These are phyloP conservation scores for Pseudogymnoascus sp. DNA, from an alignment of 2,329 filamentous ascomycete genomes.

Conservation along the genomic window DNA sequence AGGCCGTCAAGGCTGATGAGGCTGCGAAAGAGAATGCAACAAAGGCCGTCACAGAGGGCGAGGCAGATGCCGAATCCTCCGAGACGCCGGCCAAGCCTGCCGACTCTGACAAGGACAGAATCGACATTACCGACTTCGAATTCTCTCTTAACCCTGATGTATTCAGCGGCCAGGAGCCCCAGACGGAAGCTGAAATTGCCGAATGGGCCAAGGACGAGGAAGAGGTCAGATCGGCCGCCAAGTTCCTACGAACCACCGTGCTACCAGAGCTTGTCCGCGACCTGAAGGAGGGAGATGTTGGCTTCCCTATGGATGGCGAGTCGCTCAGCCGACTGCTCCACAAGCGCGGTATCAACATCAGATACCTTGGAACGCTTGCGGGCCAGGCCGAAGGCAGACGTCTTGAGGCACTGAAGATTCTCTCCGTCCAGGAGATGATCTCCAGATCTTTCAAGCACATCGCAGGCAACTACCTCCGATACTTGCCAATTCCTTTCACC, in stretches of 20 bases:
- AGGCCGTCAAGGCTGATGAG: slow-evolving; percentile 29
- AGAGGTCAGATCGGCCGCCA: slow-evolving; percentile 77
- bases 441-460: slow-evolving; percentile 94
- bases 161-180: slow-evolving; percentile 85
- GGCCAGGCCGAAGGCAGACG: slow-evolving; percentile 62
- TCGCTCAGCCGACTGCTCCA: slow-evolving; percentile 84
- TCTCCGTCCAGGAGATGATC: slow-evolving; percentile 88
- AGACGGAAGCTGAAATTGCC: slow-evolving; percentile 83
- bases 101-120: slow-evolving; percentile 46
- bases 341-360: slow-evolving; percentile 93
- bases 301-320: slow-evolving; percentile 97
- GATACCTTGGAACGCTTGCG: slow-evolving; percentile 86
- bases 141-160: slow-evolving; percentile 91
- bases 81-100: slow-evolving; percentile 14
- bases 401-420: slow-evolving; percentile 67
- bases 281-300: slow-evolving; percentile 83
- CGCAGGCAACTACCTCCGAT: slow-evolving; percentile 68
- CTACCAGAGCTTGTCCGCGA: slow-evolving; percentile 84
- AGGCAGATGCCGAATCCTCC: slow-evolving; percentile 29
- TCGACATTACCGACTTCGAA: slow-evolving; percentile 80
- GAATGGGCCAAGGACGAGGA: slow-evolving; percentile 78
- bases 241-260: slow-evolving; percentile 66
- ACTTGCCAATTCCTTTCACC: slow-evolving; percentile 73
- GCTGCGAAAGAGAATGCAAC: slow-evolving; percentile 18
- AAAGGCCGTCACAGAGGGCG: slow-evolving; percentile 31